Evolutionary conservation across 2,329 filamentous ascomycete species (phyloP), one percentile per base, ranked within the genome.

Genomic region (Talaromyces sp.): DNA sequence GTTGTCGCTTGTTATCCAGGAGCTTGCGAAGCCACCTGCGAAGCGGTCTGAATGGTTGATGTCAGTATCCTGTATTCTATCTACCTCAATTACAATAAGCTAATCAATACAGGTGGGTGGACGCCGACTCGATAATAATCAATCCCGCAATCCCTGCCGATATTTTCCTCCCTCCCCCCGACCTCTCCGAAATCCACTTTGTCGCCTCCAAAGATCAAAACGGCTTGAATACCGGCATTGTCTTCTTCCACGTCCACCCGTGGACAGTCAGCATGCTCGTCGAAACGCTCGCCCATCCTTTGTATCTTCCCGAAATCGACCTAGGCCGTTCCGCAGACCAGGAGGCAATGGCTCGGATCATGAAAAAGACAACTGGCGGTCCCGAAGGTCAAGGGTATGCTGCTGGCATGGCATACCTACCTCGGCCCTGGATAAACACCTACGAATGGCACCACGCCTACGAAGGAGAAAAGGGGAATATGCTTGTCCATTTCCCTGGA

Each of bases 21-120:
- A 78, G 65, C 59, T 78, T 60, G 71, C 70, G 14, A 76, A 76
- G 65, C 72, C 74, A 6, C 64, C 67, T 11, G 67, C 63, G 8
- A 67, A 75, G 56, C 69, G 76, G 39, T 62, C 75, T 14, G 72
- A 78, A 62, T 78, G 76, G 76, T 67, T 78, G 39, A 74, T 77
- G 74, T 76, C 65, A 47, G 72, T 68, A 4, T n/a, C 19, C 22
- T 31, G 27, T 31, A 52, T 11, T 3, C 31, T 11, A 2, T 22
- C 11, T 37, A 3, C 3, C 16, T 9, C 4, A 37, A 33, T 11
- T 54, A 19, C 50, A 6, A n/a, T 13, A 54, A 19, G 2, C 47
- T 43, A 54, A 52, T 9, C 1, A 27, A 14, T 14, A 24, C 10
- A 75, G 73, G 68, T 77, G 74, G 72, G 68, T 74, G 27, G 75